phyloP scores from a whole-genome alignment of 75 land plant genomes.

The Gnetum montanum region DNA sequence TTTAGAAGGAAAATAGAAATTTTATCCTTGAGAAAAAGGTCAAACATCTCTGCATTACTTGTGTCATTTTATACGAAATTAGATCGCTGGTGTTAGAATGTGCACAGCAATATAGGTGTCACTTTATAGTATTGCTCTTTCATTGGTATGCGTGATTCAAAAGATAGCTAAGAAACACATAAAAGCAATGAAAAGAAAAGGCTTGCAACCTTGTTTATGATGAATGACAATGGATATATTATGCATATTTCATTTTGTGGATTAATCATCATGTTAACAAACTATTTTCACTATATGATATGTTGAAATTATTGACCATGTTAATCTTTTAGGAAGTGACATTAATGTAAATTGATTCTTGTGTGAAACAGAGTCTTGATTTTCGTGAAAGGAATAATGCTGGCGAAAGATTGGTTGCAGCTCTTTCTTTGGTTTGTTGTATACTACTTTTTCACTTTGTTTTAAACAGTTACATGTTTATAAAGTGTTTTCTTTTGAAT shows the following conservation, averaged over 20 bases:
- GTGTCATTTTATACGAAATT: too few relatives aligned
- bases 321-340: not conserved
- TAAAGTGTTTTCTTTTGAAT: not conserved
- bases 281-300: not conserved
- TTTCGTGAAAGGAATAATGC: constrained; percentile 60
- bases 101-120: too few relatives aligned
- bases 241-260: not conserved
- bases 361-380: constrained; percentile 42
- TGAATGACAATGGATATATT: too few relatives aligned
- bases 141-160: too few relatives aligned
- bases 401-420: constrained; percentile 54
- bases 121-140: too few relatives aligned
- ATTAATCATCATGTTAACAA: not conserved
- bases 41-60: too few relatives aligned
- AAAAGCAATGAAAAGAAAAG: too few relatives aligned
- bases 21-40: too few relatives aligned
- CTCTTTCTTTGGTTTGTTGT: constrained; percentile 60
- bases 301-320: not conserved
- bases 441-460: not conserved
- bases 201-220: too few relatives aligned
- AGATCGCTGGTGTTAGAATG: too few relatives aligned
- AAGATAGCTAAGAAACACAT: too few relatives aligned
- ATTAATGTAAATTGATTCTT: constrained; percentile 4
- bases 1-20: too few relatives aligned
- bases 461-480: not conserved